Evolutionary conservation across 2,329 filamentous ascomycete species (phyloP), one percentile per base, ranked within the genome.

Genomic region (Truncatella angustata): DNA sequence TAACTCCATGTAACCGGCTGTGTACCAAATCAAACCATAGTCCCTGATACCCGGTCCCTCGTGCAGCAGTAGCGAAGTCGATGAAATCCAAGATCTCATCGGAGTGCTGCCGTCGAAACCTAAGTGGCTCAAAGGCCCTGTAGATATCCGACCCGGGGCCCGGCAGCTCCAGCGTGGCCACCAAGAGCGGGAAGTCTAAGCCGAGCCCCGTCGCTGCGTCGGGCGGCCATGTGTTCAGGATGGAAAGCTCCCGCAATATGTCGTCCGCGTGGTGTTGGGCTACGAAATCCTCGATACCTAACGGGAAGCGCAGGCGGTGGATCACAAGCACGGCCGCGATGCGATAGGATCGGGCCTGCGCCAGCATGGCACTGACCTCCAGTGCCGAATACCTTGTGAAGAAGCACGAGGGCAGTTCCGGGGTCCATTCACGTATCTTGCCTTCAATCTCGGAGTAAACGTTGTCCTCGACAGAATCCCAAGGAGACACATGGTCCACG

Each of bases 311-410:
- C 26, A 66, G 49, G 1, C 66, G 63, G 47, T 69, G 66, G 28
- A 67, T 58, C 14, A 66, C 48, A 21, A 68, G 54, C 20, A 67
- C 53, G 32, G 54, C 60, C 2, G 62, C 63, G 2, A 60, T 36
- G 10, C 62, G 60, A 55, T 68, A 69, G 9, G 65, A 56, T n/a
- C 55, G 58, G 10, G 66, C 64, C 43, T 69, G 66, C 6, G 65
- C 60, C 18, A 60, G 50, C 60, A 69, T 66, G 6, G 54, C 54
- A 30, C 61, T 20, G 18, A 63, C 56, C 40, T 68, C 66, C 32
- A 58, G 48, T n/a, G 56, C 46, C 2, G 57, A 56, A 45, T 63
- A 67, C 0, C 47, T 50, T 0, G 43, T 47, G 14, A 57, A 57
- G 20, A 66, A 48, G 2, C 60, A 34, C 1, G 56, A 21, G 1